Conservation (phyloP, 148 eudicot genomes). For the Bassia scoparia region DNA sequence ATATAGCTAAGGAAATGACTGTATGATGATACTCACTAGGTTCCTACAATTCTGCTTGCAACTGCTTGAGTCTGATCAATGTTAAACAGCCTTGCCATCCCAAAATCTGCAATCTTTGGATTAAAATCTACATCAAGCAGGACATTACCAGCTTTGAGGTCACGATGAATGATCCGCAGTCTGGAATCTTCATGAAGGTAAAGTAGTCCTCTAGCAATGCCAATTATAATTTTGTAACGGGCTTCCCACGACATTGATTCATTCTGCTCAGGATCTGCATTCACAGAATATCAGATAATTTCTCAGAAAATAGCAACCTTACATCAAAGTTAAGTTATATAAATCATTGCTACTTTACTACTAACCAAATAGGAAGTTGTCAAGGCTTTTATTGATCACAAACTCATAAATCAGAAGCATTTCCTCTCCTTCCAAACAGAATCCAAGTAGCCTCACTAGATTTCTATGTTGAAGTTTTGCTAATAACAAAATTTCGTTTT, state of each 20-base stretch:
- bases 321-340: neutral
- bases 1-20: neutral
- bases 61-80: conserved; percentile 25
- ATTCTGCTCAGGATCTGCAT: conserved; percentile 21
- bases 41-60: conserved; percentile 35
- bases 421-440: conserved; percentile 11
- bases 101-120: conserved; percentile 50
- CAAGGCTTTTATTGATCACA: conserved; percentile 12
- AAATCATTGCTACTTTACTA: neutral
- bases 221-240: conserved; percentile 34
- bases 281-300: neutral
- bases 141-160: conserved; percentile 42
- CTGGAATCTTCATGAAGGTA: conserved; percentile 46
- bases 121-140: conserved; percentile 32
- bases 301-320: no score
- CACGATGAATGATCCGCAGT: conserved; percentile 35
- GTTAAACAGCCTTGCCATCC: conserved; percentile 40
- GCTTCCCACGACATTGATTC: conserved; percentile 27
- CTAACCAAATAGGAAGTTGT: conserved; percentile 11
- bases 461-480: conserved; percentile 25
- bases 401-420: conserved; percentile 18
- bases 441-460: conserved; percentile 18
- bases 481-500: neutral
- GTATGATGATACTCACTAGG: conserved; percentile 21
- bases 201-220: conserved; percentile 34